Evolutionary conservation across 129 eudicot genomes (phyloP).

Genomic region (Flaveria trinervia): DNA sequence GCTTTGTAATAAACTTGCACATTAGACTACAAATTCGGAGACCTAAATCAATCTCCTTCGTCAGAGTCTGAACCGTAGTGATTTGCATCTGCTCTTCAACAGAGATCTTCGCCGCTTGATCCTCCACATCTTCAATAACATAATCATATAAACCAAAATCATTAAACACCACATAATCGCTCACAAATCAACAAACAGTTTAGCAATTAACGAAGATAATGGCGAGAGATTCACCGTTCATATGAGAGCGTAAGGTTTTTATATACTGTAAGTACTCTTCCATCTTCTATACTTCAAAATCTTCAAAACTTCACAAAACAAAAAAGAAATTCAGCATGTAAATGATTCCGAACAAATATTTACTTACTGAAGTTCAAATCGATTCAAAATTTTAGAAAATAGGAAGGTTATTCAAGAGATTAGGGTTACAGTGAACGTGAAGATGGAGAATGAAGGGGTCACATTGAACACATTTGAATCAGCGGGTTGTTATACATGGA

Average conservation of each 20-base stretch:
- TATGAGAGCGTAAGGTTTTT: constrained; percentile 82
- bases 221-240: constrained; percentile 62
- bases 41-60: constrained; percentile 69
- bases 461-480: constrained; percentile 15
- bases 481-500: background rate
- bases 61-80: constrained; percentile 67
- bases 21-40: background rate
- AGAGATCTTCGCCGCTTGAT: constrained; percentile 73
- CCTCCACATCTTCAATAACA: constrained; percentile 74
- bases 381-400: background rate
- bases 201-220: background rate
- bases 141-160: background rate
- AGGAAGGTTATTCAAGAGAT: background rate
- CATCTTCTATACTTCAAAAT: constrained; percentile 41
- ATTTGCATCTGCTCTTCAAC: constrained; percentile 77
- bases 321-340: background rate
- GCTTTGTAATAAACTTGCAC: background rate
- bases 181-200: background rate
- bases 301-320: background rate
- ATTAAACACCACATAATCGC: background rate
- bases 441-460: constrained; percentile 9
- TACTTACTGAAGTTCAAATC: background rate
- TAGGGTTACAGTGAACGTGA: constrained; percentile 15
- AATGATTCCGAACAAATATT: constrained; percentile 9
- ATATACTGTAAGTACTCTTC: constrained; percentile 77